Conservation (phyloP, 176 grass and related monocot species). For the Rhynchospora tenuis region DNA sequence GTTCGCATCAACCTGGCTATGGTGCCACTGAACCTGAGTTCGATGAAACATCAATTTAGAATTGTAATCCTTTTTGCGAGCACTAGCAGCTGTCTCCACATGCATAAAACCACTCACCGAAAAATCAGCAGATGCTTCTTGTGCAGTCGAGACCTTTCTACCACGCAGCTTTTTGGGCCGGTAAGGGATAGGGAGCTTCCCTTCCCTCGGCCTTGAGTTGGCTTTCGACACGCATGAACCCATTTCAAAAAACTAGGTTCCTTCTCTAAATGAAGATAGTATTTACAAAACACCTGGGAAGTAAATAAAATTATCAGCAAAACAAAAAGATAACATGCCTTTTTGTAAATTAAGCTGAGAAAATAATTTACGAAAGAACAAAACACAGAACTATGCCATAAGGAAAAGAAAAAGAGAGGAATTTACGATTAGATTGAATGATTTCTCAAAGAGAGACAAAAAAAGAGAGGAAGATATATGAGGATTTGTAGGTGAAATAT, state of each 20-base stretch:
- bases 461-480: background rate
- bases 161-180: background rate
- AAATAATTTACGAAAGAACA: background rate
- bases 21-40: constrained; percentile 82
- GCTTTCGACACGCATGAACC: constrained; percentile 18
- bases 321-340: background rate
- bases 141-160: constrained; percentile 6
- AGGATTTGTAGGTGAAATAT: background rate
- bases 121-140: constrained; percentile 36
- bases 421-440: background rate
- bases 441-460: background rate
- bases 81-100: constrained; percentile 43
- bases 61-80: constrained; percentile 40
- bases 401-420: background rate
- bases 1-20: constrained; percentile 53
- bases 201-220: background rate
- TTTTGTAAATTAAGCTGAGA: background rate
- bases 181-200: background rate
- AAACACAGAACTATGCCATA: background rate
- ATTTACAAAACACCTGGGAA: constrained; percentile 3
- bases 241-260: background rate
- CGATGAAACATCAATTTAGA: constrained; percentile 65
- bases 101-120: constrained; percentile 64
- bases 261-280: background rate
- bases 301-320: constrained; percentile 4